Evolutionary conservation across 139 green algal species (phyloP).

Genomic region (Pseudopediastrum boryanum): DNA sequence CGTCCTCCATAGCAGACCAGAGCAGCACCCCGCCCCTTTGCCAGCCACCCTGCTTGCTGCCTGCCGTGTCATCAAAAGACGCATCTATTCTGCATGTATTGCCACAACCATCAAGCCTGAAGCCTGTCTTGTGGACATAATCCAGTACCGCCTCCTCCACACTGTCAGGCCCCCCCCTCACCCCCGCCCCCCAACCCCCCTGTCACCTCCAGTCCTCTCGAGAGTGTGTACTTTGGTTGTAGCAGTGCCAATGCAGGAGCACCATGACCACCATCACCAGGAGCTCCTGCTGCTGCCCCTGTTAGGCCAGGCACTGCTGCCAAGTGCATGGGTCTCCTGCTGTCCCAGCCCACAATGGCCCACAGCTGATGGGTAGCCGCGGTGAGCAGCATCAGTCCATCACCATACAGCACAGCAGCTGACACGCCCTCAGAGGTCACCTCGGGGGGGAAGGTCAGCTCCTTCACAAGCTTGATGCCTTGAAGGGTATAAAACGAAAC

Average conservation of each 20-base stretch:
- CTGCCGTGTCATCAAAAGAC: too few species aligned
- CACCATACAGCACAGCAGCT: slow-evolving; percentile 48
- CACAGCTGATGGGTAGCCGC: slow-evolving; percentile 53
- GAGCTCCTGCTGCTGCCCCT: slow-evolving; percentile 29
- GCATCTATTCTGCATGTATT: too few species aligned
- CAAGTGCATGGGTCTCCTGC: slow-evolving; percentile 58
- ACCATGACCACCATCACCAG: not conserved
- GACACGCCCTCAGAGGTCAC: slow-evolving; percentile 61
- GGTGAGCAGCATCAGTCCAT: slow-evolving; percentile 71
- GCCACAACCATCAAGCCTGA: too few species aligned
- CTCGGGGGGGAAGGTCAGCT: slow-evolving; percentile 70
- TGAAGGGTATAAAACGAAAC: slow-evolving; percentile 28
- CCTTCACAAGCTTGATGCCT: slow-evolving; percentile 1
- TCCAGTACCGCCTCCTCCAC: too few species aligned
- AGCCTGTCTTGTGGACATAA: too few species aligned
- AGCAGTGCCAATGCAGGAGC: slow-evolving; percentile 68
- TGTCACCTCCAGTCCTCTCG: slow-evolving; percentile 67
- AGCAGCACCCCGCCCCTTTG: too few species aligned
- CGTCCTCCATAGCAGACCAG: too few species aligned
- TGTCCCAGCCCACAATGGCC: slow-evolving; percentile 54
- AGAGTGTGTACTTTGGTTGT: slow-evolving; percentile 59
- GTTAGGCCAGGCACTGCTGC: slow-evolving; percentile 31
- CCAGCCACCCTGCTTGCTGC: too few species aligned
- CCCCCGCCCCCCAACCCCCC: too few species aligned
- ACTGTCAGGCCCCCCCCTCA: too few species aligned